Evolutionary conservation across 805 yeast species (phyloP), one percentile per base, ranked within the genome.

Genomic region (Starmerella bombicola): DNA sequence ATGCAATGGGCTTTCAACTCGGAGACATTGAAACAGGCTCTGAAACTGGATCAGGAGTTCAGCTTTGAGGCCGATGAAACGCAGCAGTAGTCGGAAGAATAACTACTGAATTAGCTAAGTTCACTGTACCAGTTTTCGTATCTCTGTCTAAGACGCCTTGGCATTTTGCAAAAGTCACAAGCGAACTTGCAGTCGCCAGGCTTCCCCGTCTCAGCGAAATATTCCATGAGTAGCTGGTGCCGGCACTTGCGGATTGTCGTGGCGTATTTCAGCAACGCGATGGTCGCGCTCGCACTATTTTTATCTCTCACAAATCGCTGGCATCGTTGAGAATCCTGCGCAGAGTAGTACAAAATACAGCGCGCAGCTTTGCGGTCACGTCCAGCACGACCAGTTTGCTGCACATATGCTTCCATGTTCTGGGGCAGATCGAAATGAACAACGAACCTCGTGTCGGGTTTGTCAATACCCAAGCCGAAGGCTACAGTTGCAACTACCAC

Each of bases 391-490:
- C 98, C 98, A 1, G 97, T 85, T 57, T 91, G 98, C 61, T 91
- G 98, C 53, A 86, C 88, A 57, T 86, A 91, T 0, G 95, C 96
- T 61, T 91, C 98, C 47, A 91, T 66, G 37, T 84, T 83, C 54
- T 93, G 64, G 0, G 98, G 97, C 22, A 91, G 64, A 8, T 88
- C 82, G 47, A 80, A 70, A 61, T 91, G 98, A 29, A 84, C 74
- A 4, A 91, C 97, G 64, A 73, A 86, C 38, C 98, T 65, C 7
- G 88, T 96, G 60, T 91, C 93, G 0, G 96, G 81, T 57, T 91
- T 91, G 62, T 91, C 98, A 39, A 91, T 86, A 35, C 98, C 98
- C 95, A 91, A 85, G 19, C 98, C 98, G 68, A 91, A 91, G 0
- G 98, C 98, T 53, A 91, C 79, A 0, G 98, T 91, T 0, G 98